Conservation (phyloP, 2,329 filamentous ascomycete genomes). For the Phialemonium atrogriseum region DNA sequence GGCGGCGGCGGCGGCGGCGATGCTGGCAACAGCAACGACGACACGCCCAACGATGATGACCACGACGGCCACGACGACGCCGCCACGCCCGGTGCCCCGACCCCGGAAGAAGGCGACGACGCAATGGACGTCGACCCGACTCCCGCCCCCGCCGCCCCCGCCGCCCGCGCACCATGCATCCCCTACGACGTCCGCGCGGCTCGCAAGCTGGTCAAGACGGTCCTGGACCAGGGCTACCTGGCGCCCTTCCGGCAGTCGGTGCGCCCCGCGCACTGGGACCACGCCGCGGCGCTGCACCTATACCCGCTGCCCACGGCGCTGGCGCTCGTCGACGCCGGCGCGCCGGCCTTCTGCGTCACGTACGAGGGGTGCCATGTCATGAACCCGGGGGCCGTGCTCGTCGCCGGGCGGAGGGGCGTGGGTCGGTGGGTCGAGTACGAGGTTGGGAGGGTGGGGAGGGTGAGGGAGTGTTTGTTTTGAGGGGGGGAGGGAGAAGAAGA, state of each 20-base stretch:
- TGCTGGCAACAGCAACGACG: conserved; percentile 7
- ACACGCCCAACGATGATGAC: too few relatives aligned
- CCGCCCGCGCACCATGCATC: conserved; percentile 11
- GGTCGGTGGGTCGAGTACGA: conserved; percentile 87
- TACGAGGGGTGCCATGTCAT: conserved; percentile 95
- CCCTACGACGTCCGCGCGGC: conserved; percentile 50
- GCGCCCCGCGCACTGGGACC: conserved; percentile 87
- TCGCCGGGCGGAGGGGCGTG: conserved; percentile 57
- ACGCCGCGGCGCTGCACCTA: conserved; percentile 64
- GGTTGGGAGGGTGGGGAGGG: conserved; percentile 50
- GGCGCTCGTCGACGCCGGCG: conserved; percentile 73
- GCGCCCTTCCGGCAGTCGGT: conserved; percentile 75
- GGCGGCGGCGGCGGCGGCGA: conserved; percentile 7
- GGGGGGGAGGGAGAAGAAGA: too few relatives aligned
- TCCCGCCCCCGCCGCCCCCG: conserved; percentile 1
- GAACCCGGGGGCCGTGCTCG: conserved; percentile 77
- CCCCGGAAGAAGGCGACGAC: conserved; percentile 15
- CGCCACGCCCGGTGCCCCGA: conserved; percentile 22
- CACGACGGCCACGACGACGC: conserved; percentile 22
- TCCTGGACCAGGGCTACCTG: conserved; percentile 85
- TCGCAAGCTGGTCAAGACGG: conserved; percentile 76
- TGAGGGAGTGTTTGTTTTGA: conserved; percentile 58
- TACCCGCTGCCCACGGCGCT: conserved; percentile 85
- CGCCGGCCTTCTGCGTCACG: conserved; percentile 75
- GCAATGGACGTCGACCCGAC: conserved; percentile 29